These are phyloP conservation scores for Sporothrix dimorphospora DNA, from an alignment of 2,329 filamentous ascomycete species.

Conservation along the genomic window DNA sequence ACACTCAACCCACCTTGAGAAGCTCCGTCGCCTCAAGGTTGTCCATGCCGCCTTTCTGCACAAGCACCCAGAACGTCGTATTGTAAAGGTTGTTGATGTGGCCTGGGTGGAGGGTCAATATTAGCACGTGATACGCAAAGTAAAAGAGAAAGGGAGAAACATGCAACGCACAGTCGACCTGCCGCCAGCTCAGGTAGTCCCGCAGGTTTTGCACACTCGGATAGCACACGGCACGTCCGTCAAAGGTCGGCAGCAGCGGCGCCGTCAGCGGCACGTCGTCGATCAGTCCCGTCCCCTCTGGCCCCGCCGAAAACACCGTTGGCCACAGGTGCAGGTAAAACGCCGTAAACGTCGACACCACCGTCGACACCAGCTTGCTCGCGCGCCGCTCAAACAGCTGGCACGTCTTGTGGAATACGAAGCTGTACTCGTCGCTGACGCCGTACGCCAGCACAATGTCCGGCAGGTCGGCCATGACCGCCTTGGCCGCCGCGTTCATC, in stretches of 20 bases:
- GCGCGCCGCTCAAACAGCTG: constrained; percentile 82
- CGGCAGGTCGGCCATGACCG: constrained; percentile 79
- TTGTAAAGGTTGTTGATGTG: constrained; percentile 99
- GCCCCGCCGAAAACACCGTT: constrained; percentile 69
- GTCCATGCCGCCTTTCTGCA: constrained; percentile 67
- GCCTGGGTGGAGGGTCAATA: constrained; percentile 51
- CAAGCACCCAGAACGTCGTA: constrained; percentile 91
- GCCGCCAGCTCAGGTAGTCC: constrained; percentile 96
- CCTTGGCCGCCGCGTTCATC: constrained; percentile 91
- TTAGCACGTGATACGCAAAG: not conserved
- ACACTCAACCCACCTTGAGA: constrained; percentile 62
- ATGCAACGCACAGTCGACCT: constrained; percentile 78
- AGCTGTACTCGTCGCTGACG: constrained; percentile 93
- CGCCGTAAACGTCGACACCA: constrained; percentile 91
- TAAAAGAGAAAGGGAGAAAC: not conserved
- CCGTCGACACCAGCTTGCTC: constrained; percentile 87
- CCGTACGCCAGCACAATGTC: constrained; percentile 90
- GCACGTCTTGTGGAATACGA: constrained; percentile 83
- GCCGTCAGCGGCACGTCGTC: constrained; percentile 60
- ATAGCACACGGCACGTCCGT: constrained; percentile 89
- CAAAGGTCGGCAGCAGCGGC: constrained; percentile 84
- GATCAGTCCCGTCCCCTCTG: too few species aligned
- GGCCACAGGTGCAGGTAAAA: constrained; percentile 86
- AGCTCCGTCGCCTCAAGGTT: constrained; percentile 75
- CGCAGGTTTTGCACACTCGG: constrained; percentile 79